Evolutionary conservation across 768 basidiomycete genomes (phyloP), one percentile per base, ranked within the genome.

Genomic region (Lentinula edodes): DNA sequence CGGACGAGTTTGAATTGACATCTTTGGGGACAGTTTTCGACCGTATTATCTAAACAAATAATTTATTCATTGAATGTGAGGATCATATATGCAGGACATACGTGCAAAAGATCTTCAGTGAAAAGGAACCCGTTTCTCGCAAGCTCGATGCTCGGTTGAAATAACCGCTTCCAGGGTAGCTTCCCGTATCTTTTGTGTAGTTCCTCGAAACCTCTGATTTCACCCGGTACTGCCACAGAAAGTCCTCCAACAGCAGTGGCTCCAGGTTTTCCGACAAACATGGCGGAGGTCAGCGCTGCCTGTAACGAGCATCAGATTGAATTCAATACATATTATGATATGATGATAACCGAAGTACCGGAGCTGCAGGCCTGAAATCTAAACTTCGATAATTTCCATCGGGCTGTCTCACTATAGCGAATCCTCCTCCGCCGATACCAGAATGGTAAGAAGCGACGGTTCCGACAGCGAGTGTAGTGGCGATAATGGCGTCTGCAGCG

Each of bases 401-500:
- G 7, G 43, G 15, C 18, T 60, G 28, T 15, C 48, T 60, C 12
- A 60, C 58, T 51, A 58, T 23, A 6, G 42, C 56, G 68, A 91
- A 91, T 0, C 93, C 93, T 15, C 91, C 93, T 2, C 90, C 92
- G 16, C 91, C 92, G 51, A 94, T 89, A 5, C 90, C 90, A 13
- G 90, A 89, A 10, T 89, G 90, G 52, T 5, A 79, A 48, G 72
- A 74, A 71, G 93, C 94, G 58, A 93, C 84, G 2, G 91, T 88
- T 5, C 91, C 90, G 39, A 77, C 76, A 69, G 96, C 98, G 20
- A 98, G 78, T 0, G 89, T 85, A 0, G 90, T 80, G 23, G 86
- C 83, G 58, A 98, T 85, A 0, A 86, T 89, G 0, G 96, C 88
- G 65, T 98, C 96, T 16, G 96, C 85, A 0, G 96, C 95, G 67